These are phyloP conservation scores for Astrocystis sublimbata DNA, from an alignment of 495 filamentous ascomycete species.

Conservation along the genomic window DNA sequence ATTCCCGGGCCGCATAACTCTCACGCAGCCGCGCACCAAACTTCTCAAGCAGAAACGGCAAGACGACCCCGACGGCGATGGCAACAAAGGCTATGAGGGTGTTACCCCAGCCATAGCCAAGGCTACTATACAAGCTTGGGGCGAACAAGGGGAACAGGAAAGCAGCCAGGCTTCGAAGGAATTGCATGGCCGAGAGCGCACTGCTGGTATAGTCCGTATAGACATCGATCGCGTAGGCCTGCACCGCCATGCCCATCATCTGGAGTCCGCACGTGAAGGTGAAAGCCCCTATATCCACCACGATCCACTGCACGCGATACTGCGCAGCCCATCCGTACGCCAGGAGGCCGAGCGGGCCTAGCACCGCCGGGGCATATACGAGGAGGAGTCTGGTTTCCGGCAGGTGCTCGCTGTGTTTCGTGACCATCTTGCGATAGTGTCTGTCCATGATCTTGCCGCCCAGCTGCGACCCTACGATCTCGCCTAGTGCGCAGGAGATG, in stretches of 20 bases:
- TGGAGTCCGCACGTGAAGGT: slow-evolving; percentile 22
- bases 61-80: too few species aligned
- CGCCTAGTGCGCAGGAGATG: slow-evolving; percentile 54
- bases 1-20: too few species aligned
- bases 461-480: slow-evolving; percentile 45
- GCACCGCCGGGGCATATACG: slow-evolving; percentile 24
- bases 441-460: slow-evolving; percentile 38
- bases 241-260: background rate
- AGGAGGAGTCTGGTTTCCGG: slow-evolving; percentile 33
- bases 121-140: slow-evolving; percentile 56
- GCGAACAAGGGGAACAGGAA: slow-evolving; percentile 75
- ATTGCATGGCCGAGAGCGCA: slow-evolving; percentile 63
- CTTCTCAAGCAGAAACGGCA: too few species aligned
- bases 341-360: slow-evolving; percentile 31
- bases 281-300: slow-evolving; percentile 31
- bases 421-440: slow-evolving; percentile 24
- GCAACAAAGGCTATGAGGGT: slow-evolving; percentile 53
- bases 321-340: slow-evolving; percentile 45
- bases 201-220: slow-evolving; percentile 71
- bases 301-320: slow-evolving; percentile 43
- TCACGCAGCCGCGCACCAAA: too few species aligned
- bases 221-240: slow-evolving; percentile 67
- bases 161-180: slow-evolving; percentile 65
- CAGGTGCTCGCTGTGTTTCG: slow-evolving; percentile 2
- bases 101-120: slow-evolving; percentile 59